Evolutionary conservation across 257 asterid species (phyloP), one percentile per base, ranked within the genome.

Genomic region (Jacaranda mimosifolia): DNA sequence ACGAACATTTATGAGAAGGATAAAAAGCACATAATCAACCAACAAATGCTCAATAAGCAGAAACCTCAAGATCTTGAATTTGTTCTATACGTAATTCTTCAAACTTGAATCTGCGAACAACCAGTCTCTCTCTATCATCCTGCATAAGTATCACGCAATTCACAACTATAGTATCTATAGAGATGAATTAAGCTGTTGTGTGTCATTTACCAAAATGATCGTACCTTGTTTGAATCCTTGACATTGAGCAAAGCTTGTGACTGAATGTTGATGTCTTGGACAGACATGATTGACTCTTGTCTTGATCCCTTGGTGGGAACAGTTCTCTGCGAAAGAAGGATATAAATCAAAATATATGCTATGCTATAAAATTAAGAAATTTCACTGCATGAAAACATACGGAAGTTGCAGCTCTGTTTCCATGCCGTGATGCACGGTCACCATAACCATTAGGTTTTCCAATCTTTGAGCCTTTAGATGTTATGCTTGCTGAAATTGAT

Each of bases 31-130:
- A 75, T 58, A 64, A 58, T 43, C 3, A 76, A 67, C 10, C 64
- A 79, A 72, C 68, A 60, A 65, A 57, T 32, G n/a, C 26, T 40
- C 58, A 57, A 70, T 40, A 68, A 62, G 45, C 45, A 73, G 77
- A 83, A 79, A 96, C 99, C 99, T 96, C 98, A 57, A 93, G 97
- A 84, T 96, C 99, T 87, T 96, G 99, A 83, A 96, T 91, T 85
- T 96, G 99, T 87, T 96, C 98, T 75, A 89, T 70, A 51, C 97
- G 99, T 67, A 90, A 72, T 80, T 96, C 99, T 86, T 96, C 99
- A 79, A 93, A 96, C 86, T 96, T 96, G 77, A 89, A 89, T 84
- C 97, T 89, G 70, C 97, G 94, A 64, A 93, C 94, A 76, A 96
- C 77, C 51, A 90, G 83, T 83, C 97, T 87, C 85, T 96, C 99